Percentiles rank a stretch among this genome's conserved stretches.
Evolutionary conservation across 2,329 filamentous ascomycete genomes (phyloP).

Genomic region (Epichloe amarillans): DNA sequence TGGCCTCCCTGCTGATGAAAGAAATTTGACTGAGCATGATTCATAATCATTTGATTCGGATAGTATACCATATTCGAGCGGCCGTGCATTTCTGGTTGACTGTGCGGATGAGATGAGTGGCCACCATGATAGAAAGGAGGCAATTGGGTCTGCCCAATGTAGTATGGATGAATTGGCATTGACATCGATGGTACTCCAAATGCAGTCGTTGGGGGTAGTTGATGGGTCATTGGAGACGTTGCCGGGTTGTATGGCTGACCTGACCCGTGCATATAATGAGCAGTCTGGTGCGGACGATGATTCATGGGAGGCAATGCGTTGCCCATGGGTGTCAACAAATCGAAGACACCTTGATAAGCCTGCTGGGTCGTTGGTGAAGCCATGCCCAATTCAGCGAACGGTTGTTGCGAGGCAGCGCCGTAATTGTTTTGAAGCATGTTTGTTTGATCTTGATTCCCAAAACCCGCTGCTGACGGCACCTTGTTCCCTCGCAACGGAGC

Average conservation of each 20-base stretch:
- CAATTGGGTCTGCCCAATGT: conserved; percentile 31
- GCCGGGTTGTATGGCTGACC: conserved; percentile 20
- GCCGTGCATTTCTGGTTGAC: conserved; percentile 20
- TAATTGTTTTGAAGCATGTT: neutral
- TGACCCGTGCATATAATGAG: conserved; percentile 22
- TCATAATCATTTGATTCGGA: conserved; percentile 28
- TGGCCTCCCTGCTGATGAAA: conserved; percentile 30
- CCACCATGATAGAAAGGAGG: conserved; percentile 29
- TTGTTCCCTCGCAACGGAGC: neutral
- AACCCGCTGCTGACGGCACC: neutral
- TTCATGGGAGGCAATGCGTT: conserved; percentile 28
- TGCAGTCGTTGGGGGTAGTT: conserved; percentile 25
- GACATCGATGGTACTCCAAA: conserved; percentile 27
- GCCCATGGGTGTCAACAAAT: conserved; percentile 36
- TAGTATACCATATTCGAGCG: conserved; percentile 31
- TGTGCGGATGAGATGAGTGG: conserved; percentile 25
- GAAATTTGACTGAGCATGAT: conserved; percentile 26
- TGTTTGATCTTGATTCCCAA: neutral
- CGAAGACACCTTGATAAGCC: conserved; percentile 24
- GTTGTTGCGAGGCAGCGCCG: neutral
- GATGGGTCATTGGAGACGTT: conserved; percentile 24
- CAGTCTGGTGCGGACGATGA: conserved; percentile 19
- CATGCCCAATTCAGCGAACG: conserved; percentile 27
- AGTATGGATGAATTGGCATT: conserved; percentile 31
- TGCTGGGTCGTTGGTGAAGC: conserved; percentile 14